These are phyloP conservation scores for Trichosporon ovoides DNA, from an alignment of 1,284 basidiomycete genomes.

Conservation along the genomic window DNA sequence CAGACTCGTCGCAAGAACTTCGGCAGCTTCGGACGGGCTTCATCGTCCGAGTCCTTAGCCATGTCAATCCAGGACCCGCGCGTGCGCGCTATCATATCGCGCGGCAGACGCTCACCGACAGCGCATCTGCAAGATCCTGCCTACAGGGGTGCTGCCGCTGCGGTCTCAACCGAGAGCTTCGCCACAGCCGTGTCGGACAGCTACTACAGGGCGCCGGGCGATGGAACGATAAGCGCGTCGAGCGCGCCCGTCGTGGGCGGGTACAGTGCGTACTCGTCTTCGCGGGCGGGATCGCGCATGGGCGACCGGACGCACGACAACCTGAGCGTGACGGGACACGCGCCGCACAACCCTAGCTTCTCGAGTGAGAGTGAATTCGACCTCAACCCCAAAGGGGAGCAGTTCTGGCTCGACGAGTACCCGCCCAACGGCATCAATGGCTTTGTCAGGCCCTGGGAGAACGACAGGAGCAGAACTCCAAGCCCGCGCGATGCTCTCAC, in stretches of 20 bases:
- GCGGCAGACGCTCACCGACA: conserved; percentile 12
- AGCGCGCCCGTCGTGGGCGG: neutral
- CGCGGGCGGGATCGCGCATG: neutral
- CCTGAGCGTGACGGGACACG: conserved; percentile 4
- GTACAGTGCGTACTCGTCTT: neutral
- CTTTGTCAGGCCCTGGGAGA: conserved; percentile 12
- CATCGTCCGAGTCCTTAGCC: conserved; percentile 10
- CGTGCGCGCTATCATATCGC: conserved; percentile 11
- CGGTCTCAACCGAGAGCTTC: neutral
- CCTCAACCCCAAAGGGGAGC: conserved; percentile 18
- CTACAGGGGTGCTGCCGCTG: neutral
- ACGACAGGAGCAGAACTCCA: conserved; percentile 14
- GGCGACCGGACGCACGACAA: neutral
- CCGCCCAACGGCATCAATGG: conserved; percentile 8
- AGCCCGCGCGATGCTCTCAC: conserved; percentile 13
- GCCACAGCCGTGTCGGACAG: neutral
- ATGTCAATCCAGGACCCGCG: neutral
- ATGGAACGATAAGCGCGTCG: neutral
- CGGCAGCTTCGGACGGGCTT: neutral
- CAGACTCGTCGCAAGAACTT: neutral
- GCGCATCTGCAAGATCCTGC: neutral
- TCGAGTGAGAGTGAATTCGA: conserved; percentile 25
- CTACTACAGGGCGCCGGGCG: conserved; percentile 3
- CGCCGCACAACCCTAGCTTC: conserved; percentile 14
- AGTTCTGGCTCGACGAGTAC: conserved; percentile 27